Conservation (phyloP, 2,329 filamentous ascomycete genomes). For the Cladosporium sp. region DNA sequence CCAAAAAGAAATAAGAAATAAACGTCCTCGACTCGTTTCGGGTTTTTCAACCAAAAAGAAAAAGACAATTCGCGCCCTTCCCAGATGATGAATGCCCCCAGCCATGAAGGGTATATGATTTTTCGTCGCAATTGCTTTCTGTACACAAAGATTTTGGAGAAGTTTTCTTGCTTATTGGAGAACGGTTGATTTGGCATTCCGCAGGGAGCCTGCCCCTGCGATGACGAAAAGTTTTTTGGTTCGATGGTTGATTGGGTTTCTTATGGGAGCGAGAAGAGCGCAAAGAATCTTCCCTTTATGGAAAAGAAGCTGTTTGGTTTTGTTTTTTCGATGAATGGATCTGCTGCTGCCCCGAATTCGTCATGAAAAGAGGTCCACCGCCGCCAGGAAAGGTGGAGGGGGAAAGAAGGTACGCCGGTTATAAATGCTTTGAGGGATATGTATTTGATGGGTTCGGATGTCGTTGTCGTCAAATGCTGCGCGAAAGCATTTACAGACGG, state of each 20-base stretch:
- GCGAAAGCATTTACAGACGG: slow-evolving; percentile 10
- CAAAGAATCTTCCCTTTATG: too few relatives aligned
- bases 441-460: not conserved
- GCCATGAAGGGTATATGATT: not conserved
- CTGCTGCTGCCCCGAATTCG: not conserved
- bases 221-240: slow-evolving; percentile 4
- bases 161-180: not conserved
- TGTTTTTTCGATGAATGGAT: too few relatives aligned
- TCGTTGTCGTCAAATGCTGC: not conserved
- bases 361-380: slow-evolving; percentile 2
- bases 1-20: not conserved
- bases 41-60: not conserved
- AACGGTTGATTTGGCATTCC: too few relatives aligned
- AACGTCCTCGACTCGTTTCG: slow-evolving; percentile 5
- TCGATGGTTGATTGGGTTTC: not conserved
- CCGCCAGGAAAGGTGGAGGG: not conserved
- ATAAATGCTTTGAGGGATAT: slow-evolving; percentile 11
- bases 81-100: not conserved
- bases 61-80: slow-evolving; percentile 5
- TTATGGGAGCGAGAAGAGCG: too few relatives aligned
- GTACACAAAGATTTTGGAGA: slow-evolving; percentile 5
- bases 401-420: slow-evolving; percentile 2
- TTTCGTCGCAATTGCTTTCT: slow-evolving; percentile 10
- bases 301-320: not conserved
- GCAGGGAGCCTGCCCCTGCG: not conserved